Percentiles rank a stretch among this genome's conserved stretches.
Conservation (phyloP, 169 alveolate species). For the Theileria equi region DNA sequence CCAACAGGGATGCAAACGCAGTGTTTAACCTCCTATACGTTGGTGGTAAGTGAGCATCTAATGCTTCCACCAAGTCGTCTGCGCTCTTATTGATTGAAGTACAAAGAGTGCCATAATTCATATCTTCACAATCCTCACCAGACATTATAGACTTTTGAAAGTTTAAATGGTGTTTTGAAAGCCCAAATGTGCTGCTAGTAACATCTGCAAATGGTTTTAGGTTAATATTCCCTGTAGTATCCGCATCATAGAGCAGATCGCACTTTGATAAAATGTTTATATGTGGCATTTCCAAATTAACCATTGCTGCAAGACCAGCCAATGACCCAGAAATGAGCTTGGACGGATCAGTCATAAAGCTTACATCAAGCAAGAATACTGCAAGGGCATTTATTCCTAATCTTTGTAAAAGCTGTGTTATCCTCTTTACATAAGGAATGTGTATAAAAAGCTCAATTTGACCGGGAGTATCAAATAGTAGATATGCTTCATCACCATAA, state of each 20-base stretch:
- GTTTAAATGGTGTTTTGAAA: slow-evolving; percentile 45
- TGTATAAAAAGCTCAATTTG: slow-evolving; percentile 95
- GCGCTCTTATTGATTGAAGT: slow-evolving; percentile 41
- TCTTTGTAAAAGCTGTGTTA: slow-evolving; percentile 78
- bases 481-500: slow-evolving; percentile 91
- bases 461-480: slow-evolving; percentile 96
- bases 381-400: slow-evolving; percentile 90
- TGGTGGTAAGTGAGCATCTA: slow-evolving; percentile 64
- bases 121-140: neutral
- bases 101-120: slow-evolving; percentile 39
- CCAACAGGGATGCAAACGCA: slow-evolving; percentile 75
- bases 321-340: slow-evolving; percentile 92
- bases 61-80: slow-evolving; percentile 50
- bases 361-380: slow-evolving; percentile 90
- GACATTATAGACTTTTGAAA: slow-evolving; percentile 30
- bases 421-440: slow-evolving; percentile 88
- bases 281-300: slow-evolving; percentile 92
- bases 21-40: slow-evolving; percentile 64
- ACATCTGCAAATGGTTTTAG: slow-evolving; percentile 54
- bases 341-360: slow-evolving; percentile 90
- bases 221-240: slow-evolving; percentile 29
- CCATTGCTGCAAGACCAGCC: slow-evolving; percentile 93
- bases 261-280: slow-evolving; percentile 93
- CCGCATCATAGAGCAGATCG: slow-evolving; percentile 81
- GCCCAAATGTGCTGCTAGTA: slow-evolving; percentile 64